phyloP scores from a whole-genome alignment of 2,329 filamentous ascomycete species.

The Lachnellula subtilissima region DNA sequence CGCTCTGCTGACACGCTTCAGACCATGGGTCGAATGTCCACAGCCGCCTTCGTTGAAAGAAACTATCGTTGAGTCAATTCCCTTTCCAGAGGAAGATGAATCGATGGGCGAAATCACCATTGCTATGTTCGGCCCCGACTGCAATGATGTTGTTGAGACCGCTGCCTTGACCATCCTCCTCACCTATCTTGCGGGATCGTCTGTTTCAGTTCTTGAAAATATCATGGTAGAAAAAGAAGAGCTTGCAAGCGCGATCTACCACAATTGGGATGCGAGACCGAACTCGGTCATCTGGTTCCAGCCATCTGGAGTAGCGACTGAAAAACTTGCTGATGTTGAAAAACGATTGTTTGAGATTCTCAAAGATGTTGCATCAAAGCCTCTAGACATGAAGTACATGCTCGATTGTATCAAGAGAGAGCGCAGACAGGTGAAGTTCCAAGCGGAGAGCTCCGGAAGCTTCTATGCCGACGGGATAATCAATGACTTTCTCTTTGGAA shows the following conservation, averaged over 20 bases:
- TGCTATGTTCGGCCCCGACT: constrained; percentile 80
- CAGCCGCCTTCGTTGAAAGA: constrained; percentile 68
- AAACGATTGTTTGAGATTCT: constrained; percentile 80
- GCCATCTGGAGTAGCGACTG: constrained; percentile 79
- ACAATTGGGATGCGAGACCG: constrained; percentile 73
- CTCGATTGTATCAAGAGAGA: constrained; percentile 80
- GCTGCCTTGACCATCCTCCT: constrained; percentile 76
- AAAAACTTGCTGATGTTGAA: constrained; percentile 78
- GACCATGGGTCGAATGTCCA: constrained; percentile 84
- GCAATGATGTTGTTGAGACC: constrained; percentile 61
- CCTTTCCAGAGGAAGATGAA: constrained; percentile 96
- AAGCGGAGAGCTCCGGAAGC: constrained; percentile 73
- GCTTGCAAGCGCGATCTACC: constrained; percentile 79
- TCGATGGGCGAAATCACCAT: constrained; percentile 84
- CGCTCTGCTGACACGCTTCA: constrained; percentile 15
- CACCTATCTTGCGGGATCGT: constrained; percentile 86
- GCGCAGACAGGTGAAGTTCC: constrained; percentile 74
- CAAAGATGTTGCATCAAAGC: constrained; percentile 71
- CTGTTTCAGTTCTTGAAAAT: constrained; percentile 88
- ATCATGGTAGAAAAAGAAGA: constrained; percentile 89
- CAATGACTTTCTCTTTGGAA: constrained; percentile 86
- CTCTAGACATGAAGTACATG: constrained; percentile 86
- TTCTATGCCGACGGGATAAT: constrained; percentile 85
- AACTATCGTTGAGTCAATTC: constrained; percentile 70
- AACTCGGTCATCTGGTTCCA: constrained; percentile 82